Conservation (phyloP, 495 filamentous ascomycete species). For the Podospora conica region DNA sequence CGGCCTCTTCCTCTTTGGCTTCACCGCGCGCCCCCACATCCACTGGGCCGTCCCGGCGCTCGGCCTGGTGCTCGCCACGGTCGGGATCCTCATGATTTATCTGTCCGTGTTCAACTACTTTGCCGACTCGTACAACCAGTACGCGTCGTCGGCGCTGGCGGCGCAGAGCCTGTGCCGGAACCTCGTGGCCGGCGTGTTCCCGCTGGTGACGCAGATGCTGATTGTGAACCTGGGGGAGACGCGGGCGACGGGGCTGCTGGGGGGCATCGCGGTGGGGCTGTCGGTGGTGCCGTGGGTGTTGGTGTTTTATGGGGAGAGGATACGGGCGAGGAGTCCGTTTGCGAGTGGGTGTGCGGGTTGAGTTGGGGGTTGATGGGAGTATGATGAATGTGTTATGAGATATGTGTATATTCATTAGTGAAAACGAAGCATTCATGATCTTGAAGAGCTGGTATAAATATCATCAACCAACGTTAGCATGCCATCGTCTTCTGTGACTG, state of each 20-base stretch:
- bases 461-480: no score
- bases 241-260: slow-evolving; percentile 69
- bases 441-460: no score
- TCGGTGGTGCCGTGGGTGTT: slow-evolving; percentile 83
- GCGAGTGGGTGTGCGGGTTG: slow-evolving; percentile 35
- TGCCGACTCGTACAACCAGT: slow-evolving; percentile 82
- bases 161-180: slow-evolving; percentile 84
- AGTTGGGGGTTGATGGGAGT: slow-evolving; percentile 6
- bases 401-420: not conserved
- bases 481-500: no score
- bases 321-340: slow-evolving; percentile 73
- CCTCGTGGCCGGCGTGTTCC: slow-evolving; percentile 76
- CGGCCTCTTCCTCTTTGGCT: slow-evolving; percentile 69
- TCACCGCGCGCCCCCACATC: slow-evolving; percentile 59
- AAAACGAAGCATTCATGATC: not conserved
- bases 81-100: slow-evolving; percentile 87
- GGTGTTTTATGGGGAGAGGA: slow-evolving; percentile 70
- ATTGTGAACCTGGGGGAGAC: slow-evolving; percentile 66
- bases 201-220: slow-evolving; percentile 65
- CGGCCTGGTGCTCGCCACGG: slow-evolving; percentile 65
- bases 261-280: slow-evolving; percentile 62
- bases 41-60: slow-evolving; percentile 76
- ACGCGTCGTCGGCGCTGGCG: slow-evolving; percentile 79
- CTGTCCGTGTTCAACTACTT: slow-evolving; percentile 91
- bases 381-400: not conserved